Percentiles rank a stretch among this genome's conserved stretches.
phyloP scores from a whole-genome alignment of 495 filamentous ascomycete species.

The Pseudoneurospora amorphoporcata region DNA sequence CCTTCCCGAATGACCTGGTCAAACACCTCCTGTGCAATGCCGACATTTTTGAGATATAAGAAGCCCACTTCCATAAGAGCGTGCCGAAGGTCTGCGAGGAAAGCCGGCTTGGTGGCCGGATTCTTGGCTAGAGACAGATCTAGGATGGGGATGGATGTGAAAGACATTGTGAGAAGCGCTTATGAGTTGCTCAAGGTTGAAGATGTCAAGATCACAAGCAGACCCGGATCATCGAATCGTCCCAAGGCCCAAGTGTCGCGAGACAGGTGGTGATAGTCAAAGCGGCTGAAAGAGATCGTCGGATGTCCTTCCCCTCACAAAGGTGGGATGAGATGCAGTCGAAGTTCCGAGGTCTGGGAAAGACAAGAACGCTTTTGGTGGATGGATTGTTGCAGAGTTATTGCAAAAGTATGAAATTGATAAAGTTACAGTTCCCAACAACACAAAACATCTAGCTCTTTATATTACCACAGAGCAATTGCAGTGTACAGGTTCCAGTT shows the following conservation, averaged over 20 bases:
- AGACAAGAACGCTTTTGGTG: background rate
- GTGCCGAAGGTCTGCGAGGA: constrained; percentile 61
- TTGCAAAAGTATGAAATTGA: background rate
- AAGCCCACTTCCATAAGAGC: constrained; percentile 89
- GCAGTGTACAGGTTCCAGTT: background rate
- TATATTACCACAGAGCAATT: background rate
- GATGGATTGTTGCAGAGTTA: background rate
- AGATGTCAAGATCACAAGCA: background rate
- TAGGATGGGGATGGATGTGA: constrained; percentile 71
- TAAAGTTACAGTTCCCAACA: background rate
- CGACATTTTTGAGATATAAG: constrained; percentile 79
- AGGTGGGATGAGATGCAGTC: background rate
- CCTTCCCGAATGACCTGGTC: constrained; percentile 58
- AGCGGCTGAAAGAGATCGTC: background rate
- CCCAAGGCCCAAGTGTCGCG: background rate
- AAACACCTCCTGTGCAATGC: constrained; percentile 57
- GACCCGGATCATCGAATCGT: background rate
- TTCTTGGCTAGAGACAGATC: constrained; percentile 58
- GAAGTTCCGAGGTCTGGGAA: background rate
- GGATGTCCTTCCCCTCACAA: background rate
- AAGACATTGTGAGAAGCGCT: constrained; percentile 38
- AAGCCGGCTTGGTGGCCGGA: constrained; percentile 59
- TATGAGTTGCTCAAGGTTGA: background rate
- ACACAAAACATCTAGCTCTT: background rate
- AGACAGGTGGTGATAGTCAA: background rate